Percentiles rank a stretch among this genome's conserved stretches.
Conservation (phyloP, 306 rosid genomes). For the Inga laurina region DNA sequence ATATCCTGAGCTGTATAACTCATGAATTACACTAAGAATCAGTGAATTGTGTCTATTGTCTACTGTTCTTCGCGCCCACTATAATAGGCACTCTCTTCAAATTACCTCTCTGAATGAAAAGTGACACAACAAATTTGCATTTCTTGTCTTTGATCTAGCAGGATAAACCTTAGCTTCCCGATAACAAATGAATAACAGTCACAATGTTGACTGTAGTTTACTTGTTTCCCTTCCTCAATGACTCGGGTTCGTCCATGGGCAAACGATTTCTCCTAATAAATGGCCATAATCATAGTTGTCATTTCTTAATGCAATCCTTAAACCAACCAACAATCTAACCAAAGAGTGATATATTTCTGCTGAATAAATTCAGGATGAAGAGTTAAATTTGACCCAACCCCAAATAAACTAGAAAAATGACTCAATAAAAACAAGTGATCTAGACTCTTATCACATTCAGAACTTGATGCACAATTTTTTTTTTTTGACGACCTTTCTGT, state of each 20-base stretch:
- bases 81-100: not conserved
- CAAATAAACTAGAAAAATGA: not conserved
- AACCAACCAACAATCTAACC: not conserved
- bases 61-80: not conserved
- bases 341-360: not conserved
- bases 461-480: not conserved
- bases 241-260: not conserved
- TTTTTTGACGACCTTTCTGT: not conserved
- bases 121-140: not conserved
- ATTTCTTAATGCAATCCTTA: not conserved
- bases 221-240: not conserved
- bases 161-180: not conserved
- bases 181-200: not conserved
- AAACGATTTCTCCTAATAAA: not conserved
- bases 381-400: not conserved
- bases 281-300: not conserved
- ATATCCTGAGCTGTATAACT: not conserved
- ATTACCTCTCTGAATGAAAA: not conserved
- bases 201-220: not conserved
- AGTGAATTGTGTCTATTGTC: not conserved
- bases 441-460: not conserved
- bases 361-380: not conserved
- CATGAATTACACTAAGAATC: not conserved
- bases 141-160: not conserved
- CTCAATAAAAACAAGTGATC: not conserved